Conservation (phyloP, 805 yeast species). For the Brettanomyces sp. region DNA sequence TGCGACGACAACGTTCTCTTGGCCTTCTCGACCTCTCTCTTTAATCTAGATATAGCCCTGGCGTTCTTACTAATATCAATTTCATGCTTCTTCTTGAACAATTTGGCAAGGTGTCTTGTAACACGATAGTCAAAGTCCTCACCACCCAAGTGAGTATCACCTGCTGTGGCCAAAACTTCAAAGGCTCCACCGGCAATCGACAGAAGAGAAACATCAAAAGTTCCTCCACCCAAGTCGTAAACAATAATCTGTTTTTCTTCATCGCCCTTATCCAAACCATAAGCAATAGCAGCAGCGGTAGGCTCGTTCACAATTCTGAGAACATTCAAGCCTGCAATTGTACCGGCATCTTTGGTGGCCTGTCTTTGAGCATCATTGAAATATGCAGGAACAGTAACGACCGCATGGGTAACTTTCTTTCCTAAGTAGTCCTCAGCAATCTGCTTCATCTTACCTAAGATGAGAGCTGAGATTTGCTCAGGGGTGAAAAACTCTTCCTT, state of each 20-base stretch:
- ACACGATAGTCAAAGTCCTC: constrained; percentile 90
- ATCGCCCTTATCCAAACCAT: constrained; percentile 78
- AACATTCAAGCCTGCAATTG: constrained; percentile 82
- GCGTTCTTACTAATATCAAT: constrained; percentile 75
- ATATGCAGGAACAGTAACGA: constrained; percentile 88
- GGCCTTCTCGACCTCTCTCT: constrained; percentile 97
- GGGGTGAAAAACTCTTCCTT: constrained; percentile 83
- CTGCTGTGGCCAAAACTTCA: constrained; percentile 88
- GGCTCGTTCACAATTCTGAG: constrained; percentile 89
- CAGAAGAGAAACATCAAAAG: constrained; percentile 84
- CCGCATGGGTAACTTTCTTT: constrained; percentile 76
- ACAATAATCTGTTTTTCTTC: constrained; percentile 86
- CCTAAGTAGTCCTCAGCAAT: constrained; percentile 91
- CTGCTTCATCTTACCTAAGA: constrained; percentile 82
- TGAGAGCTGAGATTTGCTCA: constrained; percentile 91
- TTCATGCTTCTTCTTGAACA: constrained; percentile 86
- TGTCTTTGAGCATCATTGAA: constrained; percentile 92
- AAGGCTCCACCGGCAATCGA: constrained; percentile 87
- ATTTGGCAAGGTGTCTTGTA: constrained; percentile 76
- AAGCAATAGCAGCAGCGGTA: constrained; percentile 96
- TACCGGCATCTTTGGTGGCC: constrained; percentile 90
- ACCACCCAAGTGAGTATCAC: constrained; percentile 97
- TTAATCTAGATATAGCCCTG: constrained; percentile 85
- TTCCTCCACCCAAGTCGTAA: constrained; percentile 96
- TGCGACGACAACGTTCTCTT: constrained; percentile 93